Conservation (phyloP, 345 rosid species). For the Rubroshorea leprosula region DNA sequence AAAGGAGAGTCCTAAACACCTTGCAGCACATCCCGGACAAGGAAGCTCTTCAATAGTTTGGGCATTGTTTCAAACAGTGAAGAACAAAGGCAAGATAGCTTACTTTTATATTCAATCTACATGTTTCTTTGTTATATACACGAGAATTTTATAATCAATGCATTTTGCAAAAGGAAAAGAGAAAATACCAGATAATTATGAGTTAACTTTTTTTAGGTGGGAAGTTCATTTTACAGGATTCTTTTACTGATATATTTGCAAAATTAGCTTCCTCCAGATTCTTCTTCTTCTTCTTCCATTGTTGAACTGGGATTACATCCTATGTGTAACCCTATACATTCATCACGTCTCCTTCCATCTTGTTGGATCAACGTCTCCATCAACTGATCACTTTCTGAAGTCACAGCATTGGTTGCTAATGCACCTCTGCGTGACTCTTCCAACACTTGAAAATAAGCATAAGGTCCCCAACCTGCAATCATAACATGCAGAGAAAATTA, state of each 20-base stretch:
- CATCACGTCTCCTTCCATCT: constrained; percentile 25
- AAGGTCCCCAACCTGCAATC: constrained; percentile 60
- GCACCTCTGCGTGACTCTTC: constrained; percentile 26
- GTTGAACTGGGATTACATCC: constrained; percentile 24
- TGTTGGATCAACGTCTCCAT: constrained; percentile 20
- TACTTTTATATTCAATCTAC: no score
- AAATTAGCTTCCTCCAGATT: constrained; percentile 30
- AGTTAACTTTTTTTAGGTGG: no score
- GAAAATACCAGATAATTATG: no score
- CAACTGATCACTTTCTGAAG: constrained; percentile 11
- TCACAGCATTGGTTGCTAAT: constrained; percentile 23
- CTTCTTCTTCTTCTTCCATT: constrained; percentile 38
- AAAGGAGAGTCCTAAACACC: no score
- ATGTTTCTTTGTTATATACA: neutral
- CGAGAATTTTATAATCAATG: no score
- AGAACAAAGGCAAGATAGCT: no score
- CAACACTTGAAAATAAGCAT: constrained; percentile 55
- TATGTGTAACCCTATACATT: constrained; percentile 40
- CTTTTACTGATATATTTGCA: neutral
- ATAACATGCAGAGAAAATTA: constrained; percentile 3
- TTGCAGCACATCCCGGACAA: no score
- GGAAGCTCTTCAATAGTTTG: no score
- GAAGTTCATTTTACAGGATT: no score
- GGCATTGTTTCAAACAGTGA: no score
- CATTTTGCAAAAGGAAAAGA: no score